Percentiles rank a stretch among this genome's conserved stretches.
Conservation (phyloP, 2,329 filamentous ascomycete genomes). For the Xylaria sp. region DNA sequence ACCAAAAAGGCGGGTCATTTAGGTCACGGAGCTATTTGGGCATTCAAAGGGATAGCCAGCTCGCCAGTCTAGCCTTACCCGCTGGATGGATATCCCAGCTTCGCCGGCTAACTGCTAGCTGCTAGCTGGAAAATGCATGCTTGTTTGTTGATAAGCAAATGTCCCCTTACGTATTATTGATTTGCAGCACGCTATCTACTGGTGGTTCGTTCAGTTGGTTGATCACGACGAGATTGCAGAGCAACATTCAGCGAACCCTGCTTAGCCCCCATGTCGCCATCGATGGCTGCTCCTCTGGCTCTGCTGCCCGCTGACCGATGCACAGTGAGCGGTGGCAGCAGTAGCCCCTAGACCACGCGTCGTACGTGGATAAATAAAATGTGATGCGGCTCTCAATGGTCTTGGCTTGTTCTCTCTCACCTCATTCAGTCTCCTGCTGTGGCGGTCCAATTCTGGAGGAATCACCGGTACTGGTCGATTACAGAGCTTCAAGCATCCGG, state of each 20-base stretch:
- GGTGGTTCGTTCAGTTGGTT: neutral
- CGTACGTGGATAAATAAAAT: constrained; percentile 23
- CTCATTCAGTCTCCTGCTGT: constrained; percentile 15
- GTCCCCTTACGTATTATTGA: neutral
- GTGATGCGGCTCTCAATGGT: constrained; percentile 20
- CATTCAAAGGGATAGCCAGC: no score
- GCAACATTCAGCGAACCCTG: constrained; percentile 16
- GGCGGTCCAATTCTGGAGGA: constrained; percentile 2
- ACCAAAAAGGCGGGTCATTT: no score
- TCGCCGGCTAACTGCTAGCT: neutral
- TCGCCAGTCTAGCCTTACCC: neutral
- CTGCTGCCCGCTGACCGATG: constrained; percentile 20
- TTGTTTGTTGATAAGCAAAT: constrained; percentile 3
- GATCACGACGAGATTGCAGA: constrained; percentile 17
- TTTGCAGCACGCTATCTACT: constrained; percentile 4
- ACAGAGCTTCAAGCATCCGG: constrained; percentile 1
- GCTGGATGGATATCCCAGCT: constrained; percentile 13
- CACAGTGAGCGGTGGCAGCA: neutral
- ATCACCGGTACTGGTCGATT: constrained; percentile 8
- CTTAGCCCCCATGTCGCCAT: constrained; percentile 32
- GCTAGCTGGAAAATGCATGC: neutral
- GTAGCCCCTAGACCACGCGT: constrained; percentile 10
- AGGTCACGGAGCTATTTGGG: no score
- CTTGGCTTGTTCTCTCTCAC: neutral
- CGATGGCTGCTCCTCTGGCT: neutral